Conservation (phyloP, 352 stramenopile species). For the Phytophthora niederhauseri region DNA sequence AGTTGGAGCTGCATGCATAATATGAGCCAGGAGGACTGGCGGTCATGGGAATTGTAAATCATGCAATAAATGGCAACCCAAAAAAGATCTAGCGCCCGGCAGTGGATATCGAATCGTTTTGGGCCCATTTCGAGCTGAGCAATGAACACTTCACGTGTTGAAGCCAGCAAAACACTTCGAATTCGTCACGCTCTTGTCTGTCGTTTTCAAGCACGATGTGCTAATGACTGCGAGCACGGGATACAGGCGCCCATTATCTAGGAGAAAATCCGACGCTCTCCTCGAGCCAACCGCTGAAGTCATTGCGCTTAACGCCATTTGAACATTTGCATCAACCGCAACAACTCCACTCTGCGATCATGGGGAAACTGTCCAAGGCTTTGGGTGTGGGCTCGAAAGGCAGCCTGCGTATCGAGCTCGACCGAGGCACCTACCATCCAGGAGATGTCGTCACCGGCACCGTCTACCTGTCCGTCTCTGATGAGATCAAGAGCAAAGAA, state of each 20-base stretch:
- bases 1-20: too few species aligned
- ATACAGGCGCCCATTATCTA: not conserved
- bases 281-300: not conserved
- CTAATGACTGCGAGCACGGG: not conserved
- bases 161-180: slow-evolving; percentile 16
- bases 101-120: not conserved
- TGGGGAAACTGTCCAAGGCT: slow-evolving; percentile 29
- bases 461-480: slow-evolving; percentile 30
- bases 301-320: slow-evolving; percentile 12
- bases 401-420: slow-evolving; percentile 32
- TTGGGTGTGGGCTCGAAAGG: slow-evolving; percentile 28
- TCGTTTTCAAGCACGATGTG: slow-evolving; percentile 14
- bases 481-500: slow-evolving; percentile 36
- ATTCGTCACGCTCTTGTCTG: not conserved
- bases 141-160: too few species aligned
- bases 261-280: not conserved
- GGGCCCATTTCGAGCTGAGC: too few species aligned
- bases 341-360: slow-evolving; percentile 1
- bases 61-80: not conserved
- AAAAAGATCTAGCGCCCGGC: not conserved
- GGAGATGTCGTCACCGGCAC: slow-evolving; percentile 34
- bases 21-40: too few species aligned
- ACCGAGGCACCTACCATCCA: slow-evolving; percentile 25
- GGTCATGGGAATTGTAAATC: too few species aligned
- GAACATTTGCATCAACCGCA: slow-evolving; percentile 10